Evolutionary conservation across 495 filamentous ascomycete species (phyloP).

Genomic region (Xylaria bambusicola): DNA sequence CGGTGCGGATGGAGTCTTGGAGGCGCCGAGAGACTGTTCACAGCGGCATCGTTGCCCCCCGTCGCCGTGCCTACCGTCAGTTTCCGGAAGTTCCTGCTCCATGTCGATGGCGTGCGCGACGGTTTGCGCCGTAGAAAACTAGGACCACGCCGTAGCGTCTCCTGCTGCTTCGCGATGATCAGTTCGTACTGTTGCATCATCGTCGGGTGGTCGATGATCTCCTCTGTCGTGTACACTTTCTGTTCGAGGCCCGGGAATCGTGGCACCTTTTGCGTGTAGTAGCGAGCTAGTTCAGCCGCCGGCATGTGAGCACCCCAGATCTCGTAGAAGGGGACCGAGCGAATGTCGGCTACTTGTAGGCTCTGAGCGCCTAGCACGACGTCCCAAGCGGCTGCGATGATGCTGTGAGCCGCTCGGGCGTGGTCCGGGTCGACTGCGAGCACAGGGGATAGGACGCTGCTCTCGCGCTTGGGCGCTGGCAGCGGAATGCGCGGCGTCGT

Average conservation of each 20-base stretch:
- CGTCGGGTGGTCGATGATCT: constrained; percentile 49
- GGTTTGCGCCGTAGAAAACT: constrained; percentile 21
- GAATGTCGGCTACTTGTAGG: constrained; percentile 45
- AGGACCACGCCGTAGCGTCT: constrained; percentile 19
- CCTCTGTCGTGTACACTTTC: constrained; percentile 42
- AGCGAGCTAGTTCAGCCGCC: constrained; percentile 45
- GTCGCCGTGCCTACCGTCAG: constrained; percentile 27
- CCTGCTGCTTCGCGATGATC: constrained; percentile 43
- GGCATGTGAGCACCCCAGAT: constrained; percentile 51
- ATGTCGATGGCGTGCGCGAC: constrained; percentile 20
- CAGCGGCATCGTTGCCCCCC: constrained; percentile 11
- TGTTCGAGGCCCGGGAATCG: constrained; percentile 22
- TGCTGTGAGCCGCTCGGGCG: constrained; percentile 35
- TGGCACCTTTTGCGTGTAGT: constrained; percentile 43
- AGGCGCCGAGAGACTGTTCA: constrained; percentile 10
- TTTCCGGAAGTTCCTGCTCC: constrained; percentile 23
- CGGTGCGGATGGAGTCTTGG: constrained; percentile 22
- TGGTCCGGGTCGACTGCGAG: constrained; percentile 27
- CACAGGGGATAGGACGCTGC: constrained; percentile 16
- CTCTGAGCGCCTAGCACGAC: constrained; percentile 41
- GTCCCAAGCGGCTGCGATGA: constrained; percentile 44
- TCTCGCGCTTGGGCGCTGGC: constrained; percentile 25
- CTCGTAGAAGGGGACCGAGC: constrained; percentile 50
- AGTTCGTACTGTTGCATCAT: constrained; percentile 53
- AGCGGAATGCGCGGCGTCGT: constrained; percentile 43